phyloP scores from a whole-genome alignment of 148 eudicot genomes.

The Chenopodium suecicum region DNA sequence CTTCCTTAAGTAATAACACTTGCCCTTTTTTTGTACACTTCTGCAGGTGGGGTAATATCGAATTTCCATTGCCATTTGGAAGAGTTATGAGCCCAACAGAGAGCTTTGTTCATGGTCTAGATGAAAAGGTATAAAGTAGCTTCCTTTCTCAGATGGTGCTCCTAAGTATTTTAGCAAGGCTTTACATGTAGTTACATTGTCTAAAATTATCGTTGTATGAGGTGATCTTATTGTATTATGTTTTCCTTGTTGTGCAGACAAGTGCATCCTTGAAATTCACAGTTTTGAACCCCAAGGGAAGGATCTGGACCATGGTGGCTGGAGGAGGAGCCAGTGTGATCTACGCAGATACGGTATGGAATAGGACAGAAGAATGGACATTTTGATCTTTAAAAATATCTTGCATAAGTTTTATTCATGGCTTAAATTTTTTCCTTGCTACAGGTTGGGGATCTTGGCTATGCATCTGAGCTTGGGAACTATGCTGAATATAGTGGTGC shows the following conservation, averaged over 20 bases:
- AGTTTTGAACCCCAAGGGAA: conserved; percentile 47
- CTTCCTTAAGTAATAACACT: background rate
- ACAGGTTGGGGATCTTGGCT: conserved; percentile 57
- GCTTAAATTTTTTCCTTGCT: background rate
- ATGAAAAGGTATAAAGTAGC: conserved; percentile 70
- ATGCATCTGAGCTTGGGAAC: conserved; percentile 51
- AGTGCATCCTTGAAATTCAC: conserved; percentile 56
- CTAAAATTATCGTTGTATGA: background rate
- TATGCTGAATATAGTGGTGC: conserved; percentile 58
- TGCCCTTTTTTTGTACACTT: background rate
- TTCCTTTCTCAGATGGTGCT: background rate
- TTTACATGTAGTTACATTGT: background rate
- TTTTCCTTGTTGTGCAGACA: conserved; percentile 35
- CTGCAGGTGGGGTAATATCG: conserved; percentile 84
- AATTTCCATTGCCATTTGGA: conserved; percentile 98
- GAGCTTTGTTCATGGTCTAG: conserved; percentile 84
- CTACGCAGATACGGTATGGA: conserved; percentile 50
- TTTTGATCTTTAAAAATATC: background rate
- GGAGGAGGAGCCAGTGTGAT: conserved; percentile 61
- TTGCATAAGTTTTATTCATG: background rate
- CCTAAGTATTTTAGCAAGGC: too few species aligned
- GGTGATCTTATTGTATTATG: conserved; percentile 8
- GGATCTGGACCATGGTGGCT: conserved; percentile 59
- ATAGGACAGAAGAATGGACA: background rate
- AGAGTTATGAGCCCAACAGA: conserved; percentile 96